Conservation (phyloP, 2,329 filamentous ascomycete genomes). For the Neurospora sp. region DNA sequence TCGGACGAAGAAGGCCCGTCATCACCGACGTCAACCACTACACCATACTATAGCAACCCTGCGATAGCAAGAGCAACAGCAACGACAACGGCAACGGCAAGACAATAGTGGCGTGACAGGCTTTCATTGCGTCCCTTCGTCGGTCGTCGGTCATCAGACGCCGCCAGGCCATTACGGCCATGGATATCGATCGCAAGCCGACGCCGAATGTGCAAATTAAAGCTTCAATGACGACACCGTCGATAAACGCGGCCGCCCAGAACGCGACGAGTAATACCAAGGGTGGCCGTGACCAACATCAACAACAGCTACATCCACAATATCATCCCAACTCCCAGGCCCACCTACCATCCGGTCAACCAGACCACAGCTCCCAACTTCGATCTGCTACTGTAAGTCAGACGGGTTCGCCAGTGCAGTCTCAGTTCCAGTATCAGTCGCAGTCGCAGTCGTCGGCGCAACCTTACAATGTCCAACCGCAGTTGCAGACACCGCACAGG, state of each 20-base stretch:
- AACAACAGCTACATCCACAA: neutral
- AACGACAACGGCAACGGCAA: neutral
- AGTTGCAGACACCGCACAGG: neutral
- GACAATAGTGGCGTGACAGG: neutral
- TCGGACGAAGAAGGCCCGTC: constrained; percentile 12
- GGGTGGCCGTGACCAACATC: neutral
- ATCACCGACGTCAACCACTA: constrained; percentile 1
- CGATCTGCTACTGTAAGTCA: neutral
- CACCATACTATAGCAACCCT: neutral
- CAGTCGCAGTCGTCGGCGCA: neutral
- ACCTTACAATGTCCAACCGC: neutral
- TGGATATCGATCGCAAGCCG: constrained; percentile 12
- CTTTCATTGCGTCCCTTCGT: neutral
- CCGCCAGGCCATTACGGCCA: constrained; percentile 1
- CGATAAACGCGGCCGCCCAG: neutral
- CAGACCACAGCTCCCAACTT: neutral
- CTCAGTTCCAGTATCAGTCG: neutral
- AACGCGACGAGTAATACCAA: neutral
- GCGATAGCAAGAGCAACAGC: neutral
- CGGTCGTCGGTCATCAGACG: neutral
- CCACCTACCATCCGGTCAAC: neutral
- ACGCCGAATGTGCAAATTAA: neutral
- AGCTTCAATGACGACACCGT: neutral
- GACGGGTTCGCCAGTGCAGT: neutral
- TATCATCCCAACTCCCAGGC: neutral